Percentiles rank a stretch among this genome's conserved stretches.
These are phyloP conservation scores for Cladosporium sp. DNA, from an alignment of 2,329 filamentous ascomycete species.

Conservation along the genomic window DNA sequence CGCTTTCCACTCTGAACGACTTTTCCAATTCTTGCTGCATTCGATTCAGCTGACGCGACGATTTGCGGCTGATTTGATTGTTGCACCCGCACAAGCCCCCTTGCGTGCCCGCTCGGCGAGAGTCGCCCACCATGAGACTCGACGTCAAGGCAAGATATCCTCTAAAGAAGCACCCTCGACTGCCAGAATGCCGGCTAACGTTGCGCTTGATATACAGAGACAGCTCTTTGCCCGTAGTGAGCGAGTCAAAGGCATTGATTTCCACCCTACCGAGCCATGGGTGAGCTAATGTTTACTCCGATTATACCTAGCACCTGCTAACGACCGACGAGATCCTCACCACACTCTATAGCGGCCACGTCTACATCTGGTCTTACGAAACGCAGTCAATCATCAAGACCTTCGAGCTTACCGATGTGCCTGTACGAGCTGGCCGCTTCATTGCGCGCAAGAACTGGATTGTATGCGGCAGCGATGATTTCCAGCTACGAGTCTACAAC, in stretches of 20 bases:
- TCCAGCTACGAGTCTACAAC: slow-evolving; percentile 86
- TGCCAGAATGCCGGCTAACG: slow-evolving; percentile 35
- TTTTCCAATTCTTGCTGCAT: background rate
- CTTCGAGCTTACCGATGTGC: slow-evolving; percentile 97
- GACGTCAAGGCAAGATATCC: slow-evolving; percentile 53
- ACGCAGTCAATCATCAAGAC: slow-evolving; percentile 97
- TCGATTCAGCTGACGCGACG: background rate
- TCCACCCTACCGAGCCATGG: slow-evolving; percentile 96
- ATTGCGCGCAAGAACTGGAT: slow-evolving; percentile 96
- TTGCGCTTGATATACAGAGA: slow-evolving; percentile 52
- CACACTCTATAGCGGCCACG: slow-evolving; percentile 95
- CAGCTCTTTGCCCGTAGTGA: slow-evolving; percentile 86
- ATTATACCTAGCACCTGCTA: slow-evolving; percentile 22
- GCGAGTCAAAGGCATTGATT: slow-evolving; percentile 96
- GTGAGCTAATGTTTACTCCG: slow-evolving; percentile 43
- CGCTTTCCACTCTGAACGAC: background rate
- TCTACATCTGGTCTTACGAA: slow-evolving; percentile 99
- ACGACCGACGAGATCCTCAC: slow-evolving; percentile 60
- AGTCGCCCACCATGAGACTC: slow-evolving; percentile 47
- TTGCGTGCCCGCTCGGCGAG: slow-evolving; percentile 13
- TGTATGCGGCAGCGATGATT: slow-evolving; percentile 76
- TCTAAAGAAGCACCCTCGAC: background rate
- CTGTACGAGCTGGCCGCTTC: slow-evolving; percentile 93
- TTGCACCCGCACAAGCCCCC: slow-evolving; percentile 5
- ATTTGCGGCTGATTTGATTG: background rate